phyloP scores from a whole-genome alignment of 805 yeast species.

The Candida palmyrensis region DNA sequence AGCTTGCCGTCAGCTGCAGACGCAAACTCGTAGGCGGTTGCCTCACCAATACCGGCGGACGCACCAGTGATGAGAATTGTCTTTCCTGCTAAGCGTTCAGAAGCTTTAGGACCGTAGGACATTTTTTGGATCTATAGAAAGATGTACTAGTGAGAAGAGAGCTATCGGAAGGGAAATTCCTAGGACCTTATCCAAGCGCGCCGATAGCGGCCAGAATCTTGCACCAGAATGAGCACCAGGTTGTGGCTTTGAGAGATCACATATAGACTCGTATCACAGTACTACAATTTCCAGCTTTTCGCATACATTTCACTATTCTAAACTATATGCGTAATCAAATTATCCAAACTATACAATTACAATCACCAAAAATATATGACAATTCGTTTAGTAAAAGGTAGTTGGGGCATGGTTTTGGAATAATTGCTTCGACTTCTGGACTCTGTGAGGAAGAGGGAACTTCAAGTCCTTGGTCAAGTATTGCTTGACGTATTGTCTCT shows the following conservation, averaged over 20 bases:
- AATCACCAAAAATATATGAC: constrained; percentile 4
- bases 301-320: constrained; percentile 5
- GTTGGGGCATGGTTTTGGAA: constrained; percentile 93
- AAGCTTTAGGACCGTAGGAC: constrained; percentile 72
- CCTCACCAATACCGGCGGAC: constrained; percentile 90
- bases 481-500: constrained; percentile 99
- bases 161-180: not conserved
- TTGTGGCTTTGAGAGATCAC: too few relatives aligned
- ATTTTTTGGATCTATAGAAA: constrained; percentile 19
- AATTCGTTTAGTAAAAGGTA: constrained; percentile 79
- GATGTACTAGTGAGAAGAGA: not conserved
- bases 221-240: not conserved
- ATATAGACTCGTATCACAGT: too few relatives aligned
- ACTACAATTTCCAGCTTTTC: constrained; percentile 1
- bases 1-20: constrained; percentile 66
- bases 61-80: constrained; percentile 91
- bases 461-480: constrained; percentile 90
- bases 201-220: too few relatives aligned
- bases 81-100: constrained; percentile 75
- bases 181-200: not conserved
- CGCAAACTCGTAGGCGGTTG: constrained; percentile 86
- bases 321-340: constrained; percentile 4
- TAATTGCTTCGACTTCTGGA: constrained; percentile 82
- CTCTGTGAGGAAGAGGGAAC: constrained; percentile 99
- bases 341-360: constrained; percentile 4